Evolutionary conservation across 2,329 filamentous ascomycete species (phyloP), one percentile per base, ranked within the genome.

Genomic region (Grosmannia serpens): DNA sequence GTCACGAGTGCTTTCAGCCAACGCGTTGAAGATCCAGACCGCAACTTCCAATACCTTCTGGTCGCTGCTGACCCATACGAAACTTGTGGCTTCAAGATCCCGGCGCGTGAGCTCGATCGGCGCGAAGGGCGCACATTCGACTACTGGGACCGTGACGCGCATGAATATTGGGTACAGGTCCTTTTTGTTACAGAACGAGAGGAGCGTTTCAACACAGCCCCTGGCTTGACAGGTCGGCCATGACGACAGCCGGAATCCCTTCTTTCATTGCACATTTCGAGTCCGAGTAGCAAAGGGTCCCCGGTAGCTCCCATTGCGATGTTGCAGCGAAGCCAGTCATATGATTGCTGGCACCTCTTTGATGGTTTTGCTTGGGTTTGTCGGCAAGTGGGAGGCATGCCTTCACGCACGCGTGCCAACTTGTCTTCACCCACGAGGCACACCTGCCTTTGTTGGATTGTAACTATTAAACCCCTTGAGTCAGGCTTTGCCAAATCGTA

Each of bases 1-100:
- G 95, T 99, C 73, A 97, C 97, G 91, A 95, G 90, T 70, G 92
- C 94, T 17, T 99, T 91, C 70, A 90, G 95, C 73, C 94, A 99
- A 80, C 91, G 88, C 72, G 79, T 96, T 57, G 94, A 99, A 73
- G 90, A 96, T 61, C 89, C 91, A 13, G 92, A 99, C 72, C 91
- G 94, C 75, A 86, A 85, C 65, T 97, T 87, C 70, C 94, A 99
- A 79, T 99, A 97, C 70, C 78, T 99, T 65, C 79, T 97, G 56
- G 88, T 99, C 13, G 92, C 94, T 1, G 94, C 92, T 13, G 94
- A 99, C 76, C 94, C 94, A 13, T 99, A 99, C 75, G 92, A 99
- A 82, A 97, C 91, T 2, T 95, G 92, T 71, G 89, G 84, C 5
- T 97, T 99, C 73, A 99, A 99, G 79, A 78, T 99, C 58, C 94